These are phyloP conservation scores for Tricholoma matsutake DNA, from an alignment of 768 basidiomycete species.

Conservation along the genomic window DNA sequence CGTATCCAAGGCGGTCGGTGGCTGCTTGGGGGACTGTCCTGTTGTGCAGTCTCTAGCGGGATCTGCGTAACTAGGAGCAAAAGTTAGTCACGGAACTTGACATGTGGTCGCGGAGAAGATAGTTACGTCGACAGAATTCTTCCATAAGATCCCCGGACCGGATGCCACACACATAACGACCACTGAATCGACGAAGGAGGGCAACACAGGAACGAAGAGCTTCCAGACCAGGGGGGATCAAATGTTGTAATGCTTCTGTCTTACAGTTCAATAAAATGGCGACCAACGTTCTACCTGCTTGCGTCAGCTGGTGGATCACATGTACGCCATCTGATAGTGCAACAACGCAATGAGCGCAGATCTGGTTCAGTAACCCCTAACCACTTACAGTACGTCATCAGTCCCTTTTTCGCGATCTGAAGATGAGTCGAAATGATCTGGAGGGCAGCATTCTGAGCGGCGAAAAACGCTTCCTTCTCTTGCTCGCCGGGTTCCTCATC, in stretches of 20 bases:
- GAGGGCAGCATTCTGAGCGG: constrained; percentile 74
- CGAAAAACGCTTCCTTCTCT: constrained; percentile 76
- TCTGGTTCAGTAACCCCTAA: constrained; percentile 3
- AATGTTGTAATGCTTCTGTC: constrained; percentile 65
- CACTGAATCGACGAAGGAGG: constrained; percentile 84
- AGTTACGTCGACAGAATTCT: constrained; percentile 85
- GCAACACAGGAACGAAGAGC: constrained; percentile 86
- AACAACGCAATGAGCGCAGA: constrained; percentile 4
- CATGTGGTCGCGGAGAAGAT: constrained; percentile 4
- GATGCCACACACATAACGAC: constrained; percentile 88
- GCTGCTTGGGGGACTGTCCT: constrained; percentile 43
- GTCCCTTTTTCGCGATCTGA: constrained; percentile 79
- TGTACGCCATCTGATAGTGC: constrained; percentile 78
- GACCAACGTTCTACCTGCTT: constrained; percentile 87
- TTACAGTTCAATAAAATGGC: constrained; percentile 88
- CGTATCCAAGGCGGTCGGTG: constrained; percentile 84
- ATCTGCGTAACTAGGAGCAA: constrained; percentile 67
- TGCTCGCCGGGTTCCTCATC: constrained; percentile 59
- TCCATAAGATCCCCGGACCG: constrained; percentile 92
- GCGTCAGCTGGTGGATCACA: constrained; percentile 93
- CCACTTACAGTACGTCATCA: constrained; percentile 92
- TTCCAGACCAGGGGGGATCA: constrained; percentile 82
- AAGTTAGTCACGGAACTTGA: neutral
- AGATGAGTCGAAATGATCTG: constrained; percentile 81
- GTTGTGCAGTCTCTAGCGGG: constrained; percentile 69